Evolutionary conservation across 1,284 basidiomycete genomes (phyloP).

Genomic region (Cutaneotrichosporon sp.): DNA sequence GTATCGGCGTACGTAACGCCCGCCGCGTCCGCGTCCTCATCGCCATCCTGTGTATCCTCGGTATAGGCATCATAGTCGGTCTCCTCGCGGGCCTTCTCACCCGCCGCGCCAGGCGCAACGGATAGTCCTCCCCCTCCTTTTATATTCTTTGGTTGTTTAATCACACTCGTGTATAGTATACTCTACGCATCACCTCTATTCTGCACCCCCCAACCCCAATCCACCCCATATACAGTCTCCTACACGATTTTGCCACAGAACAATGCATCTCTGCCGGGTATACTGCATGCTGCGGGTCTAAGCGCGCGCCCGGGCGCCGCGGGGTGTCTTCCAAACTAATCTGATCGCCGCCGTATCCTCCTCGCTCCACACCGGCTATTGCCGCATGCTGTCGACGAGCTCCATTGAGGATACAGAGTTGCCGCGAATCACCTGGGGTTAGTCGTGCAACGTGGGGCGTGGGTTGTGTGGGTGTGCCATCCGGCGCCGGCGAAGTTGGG

Average conservation of each 20-base stretch:
- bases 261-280: slow-evolving; percentile 4
- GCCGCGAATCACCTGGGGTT: slow-evolving; percentile 76
- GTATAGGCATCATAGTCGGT: slow-evolving; percentile 24
- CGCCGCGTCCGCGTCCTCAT: slow-evolving; percentile 9
- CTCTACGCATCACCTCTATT: too few species aligned
- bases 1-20: background rate
- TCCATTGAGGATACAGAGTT: slow-evolving; percentile 78
- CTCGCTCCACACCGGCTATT: slow-evolving; percentile 1
- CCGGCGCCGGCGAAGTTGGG: too few species aligned
- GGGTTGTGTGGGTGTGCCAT: too few species aligned
- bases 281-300: background rate
- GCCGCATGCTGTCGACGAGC: slow-evolving; percentile 43
- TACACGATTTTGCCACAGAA: background rate
- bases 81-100: slow-evolving; percentile 26
- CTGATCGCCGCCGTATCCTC: too few species aligned
- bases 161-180: too few species aligned
- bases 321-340: too few species aligned
- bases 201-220: too few species aligned
- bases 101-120: slow-evolving; percentile 1
- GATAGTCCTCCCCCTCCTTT: background rate
- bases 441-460: background rate
- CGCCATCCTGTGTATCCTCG: slow-evolving; percentile 11
- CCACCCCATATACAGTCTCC: too few species aligned
- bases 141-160: background rate
- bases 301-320: too few species aligned